Evolutionary conservation across 306 rosid genomes (phyloP).

Genomic region (Corylus americana): DNA sequence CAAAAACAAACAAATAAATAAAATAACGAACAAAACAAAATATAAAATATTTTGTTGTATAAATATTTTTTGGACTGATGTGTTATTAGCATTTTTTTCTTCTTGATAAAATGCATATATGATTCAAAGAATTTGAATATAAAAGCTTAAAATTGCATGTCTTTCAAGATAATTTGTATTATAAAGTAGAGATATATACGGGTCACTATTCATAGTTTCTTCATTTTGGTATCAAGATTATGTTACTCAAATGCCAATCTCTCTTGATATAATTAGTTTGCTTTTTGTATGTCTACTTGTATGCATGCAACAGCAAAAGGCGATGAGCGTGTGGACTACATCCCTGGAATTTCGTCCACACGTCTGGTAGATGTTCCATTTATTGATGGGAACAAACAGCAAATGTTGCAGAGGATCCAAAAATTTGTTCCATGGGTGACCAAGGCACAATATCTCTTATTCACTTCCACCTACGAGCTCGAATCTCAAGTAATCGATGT

Average conservation of each 20-base stretch:
- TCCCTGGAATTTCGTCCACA: slow-evolving; percentile 40
- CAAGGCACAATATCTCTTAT: slow-evolving; percentile 32
- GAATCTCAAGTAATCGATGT: slow-evolving; percentile 30
- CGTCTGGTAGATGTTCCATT: slow-evolving; percentile 27
- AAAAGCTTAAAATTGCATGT: too few species aligned
- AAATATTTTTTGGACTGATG: too few species aligned
- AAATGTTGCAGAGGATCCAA: slow-evolving; percentile 11
- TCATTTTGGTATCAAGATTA: too few species aligned
- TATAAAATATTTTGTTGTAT: too few species aligned
- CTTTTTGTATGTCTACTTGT: background rate
- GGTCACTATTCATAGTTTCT: too few species aligned
- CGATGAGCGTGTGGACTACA: slow-evolving; percentile 31
- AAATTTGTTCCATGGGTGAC: slow-evolving; percentile 26
- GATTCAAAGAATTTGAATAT: too few species aligned
- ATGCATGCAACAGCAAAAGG: slow-evolving; percentile 20
- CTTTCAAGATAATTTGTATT: too few species aligned
- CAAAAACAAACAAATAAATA: too few species aligned
- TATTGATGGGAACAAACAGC: background rate
- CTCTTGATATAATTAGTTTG: background rate
- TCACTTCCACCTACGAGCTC: slow-evolving; percentile 34
- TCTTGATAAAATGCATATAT: too few species aligned
- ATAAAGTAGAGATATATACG: too few species aligned
- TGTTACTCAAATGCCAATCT: background rate
- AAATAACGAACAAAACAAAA: too few species aligned
- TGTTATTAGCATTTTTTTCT: too few species aligned